Conservation (phyloP, 1,284 basidiomycete genomes). For the Crucibulum parvulum region DNA sequence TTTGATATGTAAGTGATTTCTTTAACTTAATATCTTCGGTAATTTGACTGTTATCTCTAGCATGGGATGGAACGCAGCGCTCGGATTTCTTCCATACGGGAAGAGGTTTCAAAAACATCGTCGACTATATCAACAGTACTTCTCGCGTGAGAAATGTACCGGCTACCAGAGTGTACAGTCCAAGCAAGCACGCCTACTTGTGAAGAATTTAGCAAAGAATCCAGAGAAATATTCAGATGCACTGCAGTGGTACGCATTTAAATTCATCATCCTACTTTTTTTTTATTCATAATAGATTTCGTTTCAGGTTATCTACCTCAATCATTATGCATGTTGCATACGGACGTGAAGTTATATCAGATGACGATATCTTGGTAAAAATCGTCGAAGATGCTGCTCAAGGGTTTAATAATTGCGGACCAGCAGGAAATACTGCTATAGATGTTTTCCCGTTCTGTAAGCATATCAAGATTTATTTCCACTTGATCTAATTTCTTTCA, state of each 20-base stretch:
- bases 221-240: constrained; percentile 4
- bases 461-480: neutral
- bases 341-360: constrained; percentile 23
- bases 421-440: constrained; percentile 20
- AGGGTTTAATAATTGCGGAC: constrained; percentile 14
- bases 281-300: neutral
- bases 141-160: neutral
- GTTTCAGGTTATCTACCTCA: constrained; percentile 20
- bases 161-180: neutral
- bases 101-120: neutral
- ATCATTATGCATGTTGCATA: constrained; percentile 24
- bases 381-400: constrained; percentile 10
- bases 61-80: neutral
- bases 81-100: neutral
- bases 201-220: neutral
- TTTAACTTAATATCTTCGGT: neutral
- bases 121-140: neutral
- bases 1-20: constrained; percentile 5
- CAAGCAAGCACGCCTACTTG: neutral
- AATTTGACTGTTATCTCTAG: neutral
- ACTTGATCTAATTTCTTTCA: neutral
- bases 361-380: constrained; percentile 23
- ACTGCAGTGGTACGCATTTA: constrained; percentile 13
- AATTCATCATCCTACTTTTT: neutral
- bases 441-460: constrained; percentile 27